Conservation (phyloP, 495 filamentous ascomycete species). For the Talaromyces liani region DNA sequence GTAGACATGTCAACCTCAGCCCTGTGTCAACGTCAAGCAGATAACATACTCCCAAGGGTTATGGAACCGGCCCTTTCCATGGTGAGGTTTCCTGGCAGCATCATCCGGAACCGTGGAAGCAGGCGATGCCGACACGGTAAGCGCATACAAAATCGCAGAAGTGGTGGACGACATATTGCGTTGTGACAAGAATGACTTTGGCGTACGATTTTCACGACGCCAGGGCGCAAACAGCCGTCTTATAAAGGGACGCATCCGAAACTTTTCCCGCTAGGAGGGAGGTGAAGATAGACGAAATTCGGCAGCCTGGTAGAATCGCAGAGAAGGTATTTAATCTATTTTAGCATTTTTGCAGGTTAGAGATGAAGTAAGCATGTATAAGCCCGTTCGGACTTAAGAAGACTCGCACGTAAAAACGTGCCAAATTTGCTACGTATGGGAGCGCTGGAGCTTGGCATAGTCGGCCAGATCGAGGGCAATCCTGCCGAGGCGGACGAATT, state of each 20-base stretch:
- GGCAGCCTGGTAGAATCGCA: not conserved
- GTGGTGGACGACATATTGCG: slow-evolving; percentile 39
- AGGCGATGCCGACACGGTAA: slow-evolving; percentile 40
- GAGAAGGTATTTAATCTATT: not conserved
- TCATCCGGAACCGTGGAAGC: slow-evolving; percentile 46
- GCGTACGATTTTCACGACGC: not conserved
- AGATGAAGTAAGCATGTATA: not conserved
- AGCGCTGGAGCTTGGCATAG: not conserved
- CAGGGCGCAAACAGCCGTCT: slow-evolving; percentile 2
- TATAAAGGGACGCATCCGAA: slow-evolving; percentile 12
- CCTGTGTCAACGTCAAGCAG: not conserved
- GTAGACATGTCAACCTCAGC: not conserved
- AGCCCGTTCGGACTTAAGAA: not conserved
- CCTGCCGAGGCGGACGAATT: not conserved
- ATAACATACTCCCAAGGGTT: slow-evolving; percentile 51
- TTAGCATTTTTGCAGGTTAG: not conserved
- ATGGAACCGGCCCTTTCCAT: slow-evolving; percentile 49
- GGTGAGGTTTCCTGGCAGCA: slow-evolving; percentile 46
- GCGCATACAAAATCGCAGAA: slow-evolving; percentile 44
- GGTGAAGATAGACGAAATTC: not conserved
- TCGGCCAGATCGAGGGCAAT: not conserved
- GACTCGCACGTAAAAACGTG: not conserved
- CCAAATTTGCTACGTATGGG: not conserved
- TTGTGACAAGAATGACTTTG: not conserved
- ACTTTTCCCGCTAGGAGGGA: not conserved